Conservation (phyloP, 2,329 filamentous ascomycete species). For the Thelonectria discophora region DNA sequence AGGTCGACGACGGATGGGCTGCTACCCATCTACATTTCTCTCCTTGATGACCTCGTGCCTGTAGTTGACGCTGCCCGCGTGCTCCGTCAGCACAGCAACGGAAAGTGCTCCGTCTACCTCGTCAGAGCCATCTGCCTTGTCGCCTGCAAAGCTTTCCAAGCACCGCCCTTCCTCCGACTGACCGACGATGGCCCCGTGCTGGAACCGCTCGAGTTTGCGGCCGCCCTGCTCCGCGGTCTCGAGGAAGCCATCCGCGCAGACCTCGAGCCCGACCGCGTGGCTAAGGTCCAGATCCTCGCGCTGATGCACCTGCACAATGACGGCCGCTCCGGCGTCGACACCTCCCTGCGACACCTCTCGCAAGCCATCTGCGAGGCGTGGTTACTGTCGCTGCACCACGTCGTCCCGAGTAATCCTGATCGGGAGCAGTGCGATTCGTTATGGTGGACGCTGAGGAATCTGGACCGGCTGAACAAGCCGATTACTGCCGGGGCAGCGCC, state of each 20-base stretch:
- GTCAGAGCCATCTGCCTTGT: constrained; percentile 39
- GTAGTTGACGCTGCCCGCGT: constrained; percentile 20
- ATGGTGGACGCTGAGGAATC: constrained; percentile 25
- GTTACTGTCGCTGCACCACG: constrained; percentile 28
- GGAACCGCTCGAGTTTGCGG: constrained; percentile 30
- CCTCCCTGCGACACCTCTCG: constrained; percentile 33
- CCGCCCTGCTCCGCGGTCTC: constrained; percentile 30
- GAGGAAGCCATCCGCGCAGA: constrained; percentile 40
- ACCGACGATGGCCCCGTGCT: constrained; percentile 24
- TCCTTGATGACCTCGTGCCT: constrained; percentile 24
- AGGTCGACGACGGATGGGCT: constrained; percentile 22
- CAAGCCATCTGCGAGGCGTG: constrained; percentile 41
- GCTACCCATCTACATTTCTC: constrained; percentile 20
- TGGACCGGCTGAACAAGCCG: constrained; percentile 26
- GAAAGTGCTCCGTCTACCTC: constrained; percentile 31
- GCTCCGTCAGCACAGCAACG: constrained; percentile 27
- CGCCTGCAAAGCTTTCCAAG: constrained; percentile 38
- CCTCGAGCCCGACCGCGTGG: constrained; percentile 36
- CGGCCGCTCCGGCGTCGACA: constrained; percentile 33
- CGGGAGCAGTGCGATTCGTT: constrained; percentile 20
- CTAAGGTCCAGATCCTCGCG: constrained; percentile 38
- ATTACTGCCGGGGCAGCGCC: constrained; percentile 21
- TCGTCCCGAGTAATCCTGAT: constrained; percentile 10
- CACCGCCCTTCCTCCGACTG: constrained; percentile 35
- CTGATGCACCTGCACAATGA: constrained; percentile 42